Conservation (phyloP, 495 filamentous ascomycete species). For the Neurospora hispaniola region DNA sequence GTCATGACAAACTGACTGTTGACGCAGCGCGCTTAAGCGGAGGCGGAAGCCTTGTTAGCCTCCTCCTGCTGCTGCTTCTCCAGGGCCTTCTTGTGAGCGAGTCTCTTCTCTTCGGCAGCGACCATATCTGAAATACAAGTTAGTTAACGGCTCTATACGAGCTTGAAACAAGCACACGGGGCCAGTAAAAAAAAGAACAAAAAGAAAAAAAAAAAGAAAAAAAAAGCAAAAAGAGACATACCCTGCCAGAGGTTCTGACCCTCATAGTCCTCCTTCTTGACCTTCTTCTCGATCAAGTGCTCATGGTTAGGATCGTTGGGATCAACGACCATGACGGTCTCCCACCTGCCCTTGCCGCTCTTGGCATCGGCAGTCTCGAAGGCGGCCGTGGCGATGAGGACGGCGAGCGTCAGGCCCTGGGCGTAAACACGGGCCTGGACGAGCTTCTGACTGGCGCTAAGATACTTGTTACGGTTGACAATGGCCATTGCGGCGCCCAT, state of each 20-base stretch:
- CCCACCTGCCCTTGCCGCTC: constrained; percentile 64
- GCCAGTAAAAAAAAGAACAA: no score
- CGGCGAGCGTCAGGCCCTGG: constrained; percentile 86
- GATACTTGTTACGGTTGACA: constrained; percentile 67
- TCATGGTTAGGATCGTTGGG: constrained; percentile 61
- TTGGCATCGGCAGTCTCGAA: constrained; percentile 82
- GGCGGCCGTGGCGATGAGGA: constrained; percentile 75
- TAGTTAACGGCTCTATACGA: neutral
- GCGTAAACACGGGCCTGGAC: constrained; percentile 97
- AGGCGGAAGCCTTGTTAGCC: constrained; percentile 1
- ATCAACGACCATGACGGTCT: constrained; percentile 62
- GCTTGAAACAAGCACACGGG: neutral
- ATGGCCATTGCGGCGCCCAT: constrained; percentile 69
- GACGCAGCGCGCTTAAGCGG: constrained; percentile 1
- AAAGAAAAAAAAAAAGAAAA: neutral
- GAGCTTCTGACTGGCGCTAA: constrained; percentile 75
- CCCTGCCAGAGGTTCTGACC: constrained; percentile 84
- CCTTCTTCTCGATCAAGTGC: constrained; percentile 59
- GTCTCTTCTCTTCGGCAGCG: constrained; percentile 59
- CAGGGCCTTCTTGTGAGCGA: constrained; percentile 42
- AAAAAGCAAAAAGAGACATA: constrained; percentile 23
- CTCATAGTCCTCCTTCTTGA: constrained; percentile 60
- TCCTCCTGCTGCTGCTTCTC: constrained; percentile 5
- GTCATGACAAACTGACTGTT: neutral
- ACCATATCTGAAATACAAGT: constrained; percentile 53